Percentiles rank a stretch among this genome's conserved stretches.
phyloP scores from a whole-genome alignment of 2,329 filamentous ascomycete species.

The Fusarium nelsonii region DNA sequence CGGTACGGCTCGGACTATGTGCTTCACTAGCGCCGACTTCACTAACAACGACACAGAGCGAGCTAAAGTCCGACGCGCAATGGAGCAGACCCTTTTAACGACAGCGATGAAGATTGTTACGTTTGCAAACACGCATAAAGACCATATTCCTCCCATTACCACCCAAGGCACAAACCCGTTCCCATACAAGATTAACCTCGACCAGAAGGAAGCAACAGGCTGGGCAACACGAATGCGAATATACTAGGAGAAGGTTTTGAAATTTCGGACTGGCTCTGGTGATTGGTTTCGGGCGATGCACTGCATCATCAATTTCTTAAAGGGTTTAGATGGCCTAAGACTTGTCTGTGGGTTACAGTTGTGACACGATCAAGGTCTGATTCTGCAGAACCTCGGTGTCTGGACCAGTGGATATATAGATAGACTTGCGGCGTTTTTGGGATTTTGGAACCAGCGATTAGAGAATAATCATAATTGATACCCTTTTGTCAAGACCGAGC shows the following conservation, averaged over 20 bases:
- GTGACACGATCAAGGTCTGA: neutral
- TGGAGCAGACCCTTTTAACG: slow-evolving; percentile 89
- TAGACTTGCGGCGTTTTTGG: slow-evolving; percentile 38
- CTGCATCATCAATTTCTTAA: neutral
- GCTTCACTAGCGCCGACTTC: neutral
- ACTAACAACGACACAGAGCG: slow-evolving; percentile 69
- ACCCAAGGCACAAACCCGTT: slow-evolving; percentile 95
- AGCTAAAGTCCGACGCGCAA: slow-evolving; percentile 87
- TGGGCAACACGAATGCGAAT: slow-evolving; percentile 86
- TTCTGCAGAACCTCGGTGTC: neutral
- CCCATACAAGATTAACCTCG: slow-evolving; percentile 91
- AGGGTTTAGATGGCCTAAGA: neutral
- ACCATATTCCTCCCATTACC: slow-evolving; percentile 97
- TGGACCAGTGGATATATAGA: slow-evolving; percentile 1
- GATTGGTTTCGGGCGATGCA: neutral
- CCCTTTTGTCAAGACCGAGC: slow-evolving; percentile 31
- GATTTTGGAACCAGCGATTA: slow-evolving; percentile 16
- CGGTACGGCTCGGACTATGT: slow-evolving; percentile 66
- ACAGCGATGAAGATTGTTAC: slow-evolving; percentile 91
- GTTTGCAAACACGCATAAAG: slow-evolving; percentile 88
- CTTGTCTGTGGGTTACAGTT: neutral
- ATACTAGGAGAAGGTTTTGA: slow-evolving; percentile 60
- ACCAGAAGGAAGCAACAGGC: slow-evolving; percentile 78
- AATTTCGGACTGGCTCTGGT: neutral
- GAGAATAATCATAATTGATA: slow-evolving; percentile 40